These are phyloP conservation scores for Collybiopsis confluens DNA, from an alignment of 768 basidiomycete species.

Conservation along the genomic window DNA sequence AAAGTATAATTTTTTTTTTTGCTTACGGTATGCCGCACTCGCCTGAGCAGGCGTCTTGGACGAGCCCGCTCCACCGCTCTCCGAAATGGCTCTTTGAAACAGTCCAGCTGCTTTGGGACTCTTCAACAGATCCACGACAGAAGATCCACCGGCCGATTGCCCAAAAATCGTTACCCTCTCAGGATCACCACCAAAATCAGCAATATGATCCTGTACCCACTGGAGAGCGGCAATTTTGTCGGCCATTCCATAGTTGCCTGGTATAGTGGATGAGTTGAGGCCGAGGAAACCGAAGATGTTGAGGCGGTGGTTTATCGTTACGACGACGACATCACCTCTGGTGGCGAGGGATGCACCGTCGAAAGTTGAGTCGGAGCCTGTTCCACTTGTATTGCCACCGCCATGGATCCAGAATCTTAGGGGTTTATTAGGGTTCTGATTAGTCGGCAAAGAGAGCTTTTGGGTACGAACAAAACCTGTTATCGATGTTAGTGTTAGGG, in stretches of 20 bases:
- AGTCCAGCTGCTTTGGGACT: constrained; percentile 23
- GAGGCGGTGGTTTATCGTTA: constrained; percentile 38
- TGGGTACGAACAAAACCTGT: no score
- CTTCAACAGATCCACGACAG: constrained; percentile 24
- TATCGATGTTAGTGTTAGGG: no score
- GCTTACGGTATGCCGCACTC: no score
- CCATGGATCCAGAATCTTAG: constrained; percentile 34
- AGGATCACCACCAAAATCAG: constrained; percentile 42
- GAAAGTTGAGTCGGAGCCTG: constrained; percentile 27
- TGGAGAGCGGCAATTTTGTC: constrained; percentile 37
- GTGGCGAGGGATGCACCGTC: constrained; percentile 33
- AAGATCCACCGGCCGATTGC: constrained; percentile 42
- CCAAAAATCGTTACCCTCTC: constrained; percentile 40
- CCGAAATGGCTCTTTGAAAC: constrained; percentile 26
- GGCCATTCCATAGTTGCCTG: constrained; percentile 36
- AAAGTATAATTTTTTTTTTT: no score
- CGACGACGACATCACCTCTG: constrained; percentile 32
- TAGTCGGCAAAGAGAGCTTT: no score
- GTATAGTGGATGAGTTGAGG: constrained; percentile 26
- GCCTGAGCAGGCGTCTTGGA: constrained; percentile 4
- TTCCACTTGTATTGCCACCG: constrained; percentile 30
- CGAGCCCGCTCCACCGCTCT: constrained; percentile 13
- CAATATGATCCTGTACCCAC: constrained; percentile 42
- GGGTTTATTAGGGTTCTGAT: no score
- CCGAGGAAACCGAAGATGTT: constrained; percentile 34